Evolutionary conservation across 2,329 filamentous ascomycete species (phyloP), one percentile per base, ranked within the genome.

Genomic region (Mariannaea elegans): DNA sequence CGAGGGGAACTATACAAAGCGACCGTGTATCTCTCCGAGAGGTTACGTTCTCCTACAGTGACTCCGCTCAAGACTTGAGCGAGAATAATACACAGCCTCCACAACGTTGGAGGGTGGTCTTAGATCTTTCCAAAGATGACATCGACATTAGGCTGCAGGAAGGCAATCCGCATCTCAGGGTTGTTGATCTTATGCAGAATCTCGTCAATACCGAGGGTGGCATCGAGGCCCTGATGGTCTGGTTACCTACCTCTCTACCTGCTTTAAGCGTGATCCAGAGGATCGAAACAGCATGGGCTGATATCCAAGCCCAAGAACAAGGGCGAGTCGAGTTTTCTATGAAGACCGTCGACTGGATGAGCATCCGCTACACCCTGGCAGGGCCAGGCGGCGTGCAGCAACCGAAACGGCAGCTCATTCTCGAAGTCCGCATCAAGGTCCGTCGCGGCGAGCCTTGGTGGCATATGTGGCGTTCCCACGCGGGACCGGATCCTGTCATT

Each of bases 31-130:
- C 84, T 14, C 79, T 94, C 55, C 80, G 81, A 65, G 80, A 84
- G 62, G 83, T 95, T 6, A 78, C 84, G 3, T 93, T 95, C 72
- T 85, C 81, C n/a, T 96, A 95, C 72, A 80, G 80, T 51, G 73
- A 79, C 34, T 52, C 59, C 18, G 21, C 42, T 14, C 47, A 56
- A 12, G 53, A 65, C 19, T 23, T 44, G 8, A 46, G 19, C 10
- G 51, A 54, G 9, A 32, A 60, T 8, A 27, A 3, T 9, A 19
- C 50, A 3, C 27, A 58, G 27, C 41, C 56, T 6, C 52, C 57
- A 14, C 65, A 69, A 45, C 78, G 70, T 31, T 85, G 85, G 81
- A 80, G 77, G 60, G 87, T 88, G 2, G 80, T 80, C 3, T 77
- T 92, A 39, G 82, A 87, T 62, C 84, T 92, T 29, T 78, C 80